These are phyloP conservation scores for Phytophthora fragariae DNA, from an alignment of 352 stramenopile genomes.

Conservation along the genomic window DNA sequence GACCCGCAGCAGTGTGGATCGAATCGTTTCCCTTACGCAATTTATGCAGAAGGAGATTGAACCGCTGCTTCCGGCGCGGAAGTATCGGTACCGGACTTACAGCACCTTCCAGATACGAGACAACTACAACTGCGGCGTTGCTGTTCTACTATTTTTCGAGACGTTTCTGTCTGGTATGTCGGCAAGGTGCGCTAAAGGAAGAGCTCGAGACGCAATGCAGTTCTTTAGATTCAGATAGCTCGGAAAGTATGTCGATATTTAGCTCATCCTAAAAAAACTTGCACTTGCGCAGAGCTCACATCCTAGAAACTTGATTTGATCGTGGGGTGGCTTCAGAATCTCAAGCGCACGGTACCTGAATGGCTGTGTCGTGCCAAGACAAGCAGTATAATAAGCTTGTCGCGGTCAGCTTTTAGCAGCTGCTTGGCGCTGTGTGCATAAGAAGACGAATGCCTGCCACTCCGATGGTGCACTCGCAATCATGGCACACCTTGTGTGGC, in stretches of 20 bases:
- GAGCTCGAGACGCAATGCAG: conserved; percentile 8
- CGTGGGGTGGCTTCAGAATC: no score
- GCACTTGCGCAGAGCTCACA: no score
- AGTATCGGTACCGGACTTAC: conserved; percentile 13
- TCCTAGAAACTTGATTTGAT: no score
- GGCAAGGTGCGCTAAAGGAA: not conserved
- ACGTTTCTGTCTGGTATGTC: conserved; percentile 1
- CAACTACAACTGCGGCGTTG: conserved; percentile 12
- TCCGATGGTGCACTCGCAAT: no score
- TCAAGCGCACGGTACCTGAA: no score
- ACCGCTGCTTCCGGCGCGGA: not conserved
- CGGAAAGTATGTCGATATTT: not conserved
- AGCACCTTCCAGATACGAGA: not conserved
- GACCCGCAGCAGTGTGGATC: conserved; percentile 7
- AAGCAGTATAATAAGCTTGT: no score
- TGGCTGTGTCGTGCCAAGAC: no score
- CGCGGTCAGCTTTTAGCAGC: no score
- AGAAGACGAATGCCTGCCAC: no score
- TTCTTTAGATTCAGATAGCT: conserved; percentile 6
- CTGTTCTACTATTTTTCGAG: conserved; percentile 4
- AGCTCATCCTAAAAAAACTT: no score
- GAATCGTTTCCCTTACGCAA: not conserved
- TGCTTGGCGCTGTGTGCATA: no score
- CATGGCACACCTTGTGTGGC: no score
- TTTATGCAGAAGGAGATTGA: not conserved